Evolutionary conservation across 2,329 filamentous ascomycete species (phyloP), one percentile per base, ranked within the genome.

Genomic region (Trichophyton benhamiae): DNA sequence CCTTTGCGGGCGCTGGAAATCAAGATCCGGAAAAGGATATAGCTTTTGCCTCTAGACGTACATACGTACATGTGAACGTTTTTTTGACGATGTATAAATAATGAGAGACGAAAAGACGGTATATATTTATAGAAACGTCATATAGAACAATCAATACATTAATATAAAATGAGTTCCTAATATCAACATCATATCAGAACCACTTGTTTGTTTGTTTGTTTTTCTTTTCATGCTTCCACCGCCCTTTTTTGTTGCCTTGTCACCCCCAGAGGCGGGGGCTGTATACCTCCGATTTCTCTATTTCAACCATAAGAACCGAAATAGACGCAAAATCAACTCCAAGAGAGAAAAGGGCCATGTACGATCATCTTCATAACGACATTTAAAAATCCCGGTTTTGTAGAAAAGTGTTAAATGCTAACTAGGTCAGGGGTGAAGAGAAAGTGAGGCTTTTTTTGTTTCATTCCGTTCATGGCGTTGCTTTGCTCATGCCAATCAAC

Each of bases 401-500:
- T 25, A 17, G 33, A 55, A 33, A 55, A 33, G n/a, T 36, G 30
- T 9, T 55, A 55, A 55, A 55, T 55, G 30, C 15, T 20, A 17
- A 13, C 15, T 44, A 1, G 38, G 48, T 53, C 33, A 36, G 25
- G 5, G 8, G 25, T n/a, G 49, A 55, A 55, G 49, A 33, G 49
- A 55, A 55, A 27, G 13, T n/a, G 33, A 44, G 33, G 38, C 11
- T 36, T 44, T 44, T 36, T 36, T 36, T 42, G n/a, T 36, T 36
- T 36, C 33, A 36, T 36, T 36, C 33, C 25, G 27, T 36, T 72
- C 68, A 86, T 63, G 86, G 83, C 7, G 87, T 89, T 38, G 83
- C 86, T 74, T 86, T 86, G 77, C 87, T 89, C 87, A 91, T 90
- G 72, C 83, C 86, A 68, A 90, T 83, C 69, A 91, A 77, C 66